Percentiles rank a stretch among this genome's conserved stretches.
phyloP scores from a whole-genome alignment of 495 filamentous ascomycete species.

The Echria macrotheca region DNA sequence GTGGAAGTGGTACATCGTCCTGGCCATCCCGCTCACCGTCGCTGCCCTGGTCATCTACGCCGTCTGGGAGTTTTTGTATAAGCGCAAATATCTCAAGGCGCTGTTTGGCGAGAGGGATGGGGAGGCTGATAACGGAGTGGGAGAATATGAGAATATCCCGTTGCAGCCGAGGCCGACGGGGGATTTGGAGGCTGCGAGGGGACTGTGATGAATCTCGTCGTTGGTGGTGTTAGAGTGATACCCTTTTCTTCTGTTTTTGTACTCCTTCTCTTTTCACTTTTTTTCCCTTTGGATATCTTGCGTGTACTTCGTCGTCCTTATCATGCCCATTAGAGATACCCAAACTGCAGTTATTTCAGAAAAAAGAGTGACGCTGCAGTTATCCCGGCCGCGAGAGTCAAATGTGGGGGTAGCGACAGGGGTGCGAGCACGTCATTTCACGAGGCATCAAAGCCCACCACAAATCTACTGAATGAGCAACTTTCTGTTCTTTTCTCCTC shows the following conservation, averaged over 20 bases:
- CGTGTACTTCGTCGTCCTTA: too few relatives aligned
- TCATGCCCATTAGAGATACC: too few relatives aligned
- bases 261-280: background rate
- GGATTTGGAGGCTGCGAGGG: too few relatives aligned
- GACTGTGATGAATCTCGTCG: too few relatives aligned
- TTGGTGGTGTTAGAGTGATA: too few relatives aligned
- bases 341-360: too few relatives aligned
- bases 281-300: background rate
- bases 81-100: conserved; percentile 2
- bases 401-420: too few relatives aligned
- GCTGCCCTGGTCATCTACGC: background rate
- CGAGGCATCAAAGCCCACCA: conserved; percentile 1
- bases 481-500: background rate
- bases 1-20: conserved; percentile 7
- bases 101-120: conserved; percentile 1
- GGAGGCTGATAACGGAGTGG: background rate
- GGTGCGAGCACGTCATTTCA: conserved; percentile 13
- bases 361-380: too few relatives aligned
- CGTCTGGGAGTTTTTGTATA: conserved; percentile 5
- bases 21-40: conserved; percentile 1
- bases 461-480: background rate
- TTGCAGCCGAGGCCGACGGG: too few relatives aligned
- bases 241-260: too few relatives aligned
- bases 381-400: too few relatives aligned
- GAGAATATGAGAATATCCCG: too few relatives aligned